Conservation (phyloP, 768 basidiomycete genomes). For the Pleurotus giganteus region DNA sequence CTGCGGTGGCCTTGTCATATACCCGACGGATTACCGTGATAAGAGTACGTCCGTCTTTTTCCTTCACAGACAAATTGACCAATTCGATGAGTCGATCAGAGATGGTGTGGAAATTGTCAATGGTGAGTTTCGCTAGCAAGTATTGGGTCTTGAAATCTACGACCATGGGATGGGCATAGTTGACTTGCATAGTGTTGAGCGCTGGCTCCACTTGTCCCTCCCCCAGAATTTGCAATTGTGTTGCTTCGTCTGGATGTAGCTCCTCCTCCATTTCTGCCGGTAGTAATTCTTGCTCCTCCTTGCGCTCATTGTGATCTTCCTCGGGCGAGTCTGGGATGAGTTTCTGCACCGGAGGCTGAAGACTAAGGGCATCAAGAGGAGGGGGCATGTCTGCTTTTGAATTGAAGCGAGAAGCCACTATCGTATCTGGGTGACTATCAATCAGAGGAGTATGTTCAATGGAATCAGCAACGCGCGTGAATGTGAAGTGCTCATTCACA, state of each 20-base stretch:
- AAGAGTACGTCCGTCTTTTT: constrained; percentile 90
- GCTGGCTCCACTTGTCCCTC: constrained; percentile 50
- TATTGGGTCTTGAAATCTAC: constrained; percentile 92
- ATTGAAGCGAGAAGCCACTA: constrained; percentile 95
- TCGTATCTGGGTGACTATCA: constrained; percentile 65
- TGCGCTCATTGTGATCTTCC: too few species aligned
- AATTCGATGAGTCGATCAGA: constrained; percentile 92
- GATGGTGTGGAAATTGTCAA: constrained; percentile 96
- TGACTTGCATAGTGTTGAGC: too few species aligned
- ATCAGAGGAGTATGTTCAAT: too few species aligned
- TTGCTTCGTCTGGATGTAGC: too few species aligned
- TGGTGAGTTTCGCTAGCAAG: constrained; percentile 92
- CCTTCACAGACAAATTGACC: constrained; percentile 91
- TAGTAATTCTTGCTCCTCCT: too few species aligned
- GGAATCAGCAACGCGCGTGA: too few species aligned
- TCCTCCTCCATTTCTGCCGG: constrained; percentile 45
- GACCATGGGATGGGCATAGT: constrained; percentile 75
- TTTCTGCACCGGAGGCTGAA: constrained; percentile 70
- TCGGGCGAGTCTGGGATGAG: constrained; percentile 52
- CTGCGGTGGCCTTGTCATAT: constrained; percentile 97
- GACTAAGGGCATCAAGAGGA: constrained; percentile 85
- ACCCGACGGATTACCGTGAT: constrained; percentile 96
- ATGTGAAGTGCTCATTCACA: too few species aligned
- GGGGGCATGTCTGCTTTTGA: constrained; percentile 93
- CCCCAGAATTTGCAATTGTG: constrained; percentile 82